A percentile compares a stretch with the other conserved stretches of the same genome.
Evolutionary conservation across 2,329 filamentous ascomycete species (phyloP).

Genomic region (Colletotrichum sp.): DNA sequence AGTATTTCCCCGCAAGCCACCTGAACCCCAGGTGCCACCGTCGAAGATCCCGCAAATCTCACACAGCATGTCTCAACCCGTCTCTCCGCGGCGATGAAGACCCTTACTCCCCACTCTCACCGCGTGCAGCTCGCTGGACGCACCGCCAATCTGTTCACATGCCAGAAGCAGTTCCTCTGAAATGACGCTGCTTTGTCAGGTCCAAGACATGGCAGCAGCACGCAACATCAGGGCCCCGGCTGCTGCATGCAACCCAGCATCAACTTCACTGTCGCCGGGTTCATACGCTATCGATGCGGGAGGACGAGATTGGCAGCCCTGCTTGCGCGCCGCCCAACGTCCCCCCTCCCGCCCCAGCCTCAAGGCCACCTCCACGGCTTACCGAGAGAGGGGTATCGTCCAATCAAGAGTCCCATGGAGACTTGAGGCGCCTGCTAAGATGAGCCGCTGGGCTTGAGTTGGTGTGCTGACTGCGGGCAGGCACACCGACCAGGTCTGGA

Average conservation of each 20-base stretch:
- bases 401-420: neutral
- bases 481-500: neutral
- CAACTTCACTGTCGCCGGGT: neutral
- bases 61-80: neutral
- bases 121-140: neutral
- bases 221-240: neutral
- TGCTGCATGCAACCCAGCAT: neutral
- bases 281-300: slow-evolving; percentile 7
- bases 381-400: neutral
- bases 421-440: neutral
- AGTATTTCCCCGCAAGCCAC: neutral
- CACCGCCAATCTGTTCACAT: slow-evolving; percentile 3
- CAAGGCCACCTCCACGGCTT: neutral
- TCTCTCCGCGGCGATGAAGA: neutral
- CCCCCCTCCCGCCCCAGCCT: neutral
- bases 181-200: neutral
- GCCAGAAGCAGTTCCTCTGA: neutral
- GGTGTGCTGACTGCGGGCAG: slow-evolving; percentile 10
- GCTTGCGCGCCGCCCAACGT: neutral
- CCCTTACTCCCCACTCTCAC: neutral
- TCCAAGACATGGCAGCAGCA: neutral
- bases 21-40: neutral
- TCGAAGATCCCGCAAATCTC: neutral
- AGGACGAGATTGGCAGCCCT: slow-evolving; percentile 1
- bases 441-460: slow-evolving; percentile 3